These are phyloP conservation scores for Aphanomyces invadans DNA, from an alignment of 352 stramenopile genomes.

Conservation along the genomic window DNA sequence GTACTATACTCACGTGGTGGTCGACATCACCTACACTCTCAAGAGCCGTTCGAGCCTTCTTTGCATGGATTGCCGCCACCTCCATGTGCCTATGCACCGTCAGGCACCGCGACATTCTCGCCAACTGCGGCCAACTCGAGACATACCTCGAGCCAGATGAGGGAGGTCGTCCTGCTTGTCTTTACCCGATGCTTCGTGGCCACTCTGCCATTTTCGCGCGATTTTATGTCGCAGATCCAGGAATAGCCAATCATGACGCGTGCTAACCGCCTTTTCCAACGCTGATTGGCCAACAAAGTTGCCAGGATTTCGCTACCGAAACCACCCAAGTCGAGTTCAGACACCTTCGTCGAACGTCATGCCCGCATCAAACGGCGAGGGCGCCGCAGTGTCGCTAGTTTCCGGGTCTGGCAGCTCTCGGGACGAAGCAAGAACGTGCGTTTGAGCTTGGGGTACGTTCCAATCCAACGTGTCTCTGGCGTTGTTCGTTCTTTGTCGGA, in stretches of 20 bases:
- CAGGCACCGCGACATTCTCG: conserved; percentile 16
- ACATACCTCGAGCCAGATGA: neutral
- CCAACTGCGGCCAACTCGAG: neutral
- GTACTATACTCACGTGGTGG: no score
- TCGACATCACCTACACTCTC: neutral
- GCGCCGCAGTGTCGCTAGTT: no score
- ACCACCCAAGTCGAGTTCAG: neutral
- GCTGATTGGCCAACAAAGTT: no score
- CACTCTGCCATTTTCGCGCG: neutral
- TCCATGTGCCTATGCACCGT: conserved; percentile 22
- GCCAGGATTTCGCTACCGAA: neutral
- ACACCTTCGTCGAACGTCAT: neutral
- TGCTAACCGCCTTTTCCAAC: no score
- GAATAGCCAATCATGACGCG: neutral
- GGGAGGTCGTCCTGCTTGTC: neutral
- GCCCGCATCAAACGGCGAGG: neutral
- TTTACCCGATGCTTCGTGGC: conserved; percentile 3
- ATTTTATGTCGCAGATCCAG: conserved; percentile 16
- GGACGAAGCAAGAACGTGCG: no score
- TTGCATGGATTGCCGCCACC: neutral
- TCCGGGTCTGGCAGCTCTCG: no score
- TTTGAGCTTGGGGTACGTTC: no score
- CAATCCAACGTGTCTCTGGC: no score
- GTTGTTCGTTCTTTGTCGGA: no score
- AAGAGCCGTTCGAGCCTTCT: neutral